These are phyloP conservation scores for Arachis monticola DNA, from an alignment of 331 rosid genomes.

Conservation along the genomic window DNA sequence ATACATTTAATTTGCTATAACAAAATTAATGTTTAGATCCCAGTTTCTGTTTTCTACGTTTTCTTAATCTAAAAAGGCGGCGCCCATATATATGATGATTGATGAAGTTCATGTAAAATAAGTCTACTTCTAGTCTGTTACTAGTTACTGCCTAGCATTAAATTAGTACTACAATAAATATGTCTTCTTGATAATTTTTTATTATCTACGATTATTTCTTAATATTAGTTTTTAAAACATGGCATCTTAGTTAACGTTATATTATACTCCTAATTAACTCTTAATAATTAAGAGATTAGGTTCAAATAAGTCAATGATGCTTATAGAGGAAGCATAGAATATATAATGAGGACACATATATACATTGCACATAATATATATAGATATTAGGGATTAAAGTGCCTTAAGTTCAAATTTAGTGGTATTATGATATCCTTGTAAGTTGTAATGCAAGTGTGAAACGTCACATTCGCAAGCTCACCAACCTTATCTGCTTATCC, in stretches of 20 bases:
- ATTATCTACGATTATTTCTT: not conserved
- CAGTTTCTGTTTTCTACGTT: not conserved
- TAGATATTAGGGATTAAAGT: too few relatives aligned
- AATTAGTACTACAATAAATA: not conserved
- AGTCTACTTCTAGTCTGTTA: not conserved
- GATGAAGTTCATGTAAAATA: not conserved
- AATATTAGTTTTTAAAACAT: not conserved
- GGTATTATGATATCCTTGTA: too few relatives aligned
- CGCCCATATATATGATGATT: not conserved
- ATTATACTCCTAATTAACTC: not conserved
- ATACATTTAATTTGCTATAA: too few relatives aligned
- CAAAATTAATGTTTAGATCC: not conserved
- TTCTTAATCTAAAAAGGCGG: not conserved
- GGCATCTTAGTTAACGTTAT: not conserved
- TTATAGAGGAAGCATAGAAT: not conserved
- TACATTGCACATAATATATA: not conserved
- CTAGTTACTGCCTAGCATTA: not conserved
- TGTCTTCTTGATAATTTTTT: not conserved
- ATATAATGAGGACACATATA: not conserved
- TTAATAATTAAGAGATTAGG: not conserved
- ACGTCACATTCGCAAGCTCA: constrained; percentile 38
- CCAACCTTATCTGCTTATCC: constrained; percentile 46
- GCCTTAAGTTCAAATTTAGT: too few relatives aligned
- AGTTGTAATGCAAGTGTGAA: too few relatives aligned
- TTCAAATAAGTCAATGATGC: not conserved